phyloP scores from a whole-genome alignment of 805 yeast species.

The Kluyveromyces nonfermentans region DNA sequence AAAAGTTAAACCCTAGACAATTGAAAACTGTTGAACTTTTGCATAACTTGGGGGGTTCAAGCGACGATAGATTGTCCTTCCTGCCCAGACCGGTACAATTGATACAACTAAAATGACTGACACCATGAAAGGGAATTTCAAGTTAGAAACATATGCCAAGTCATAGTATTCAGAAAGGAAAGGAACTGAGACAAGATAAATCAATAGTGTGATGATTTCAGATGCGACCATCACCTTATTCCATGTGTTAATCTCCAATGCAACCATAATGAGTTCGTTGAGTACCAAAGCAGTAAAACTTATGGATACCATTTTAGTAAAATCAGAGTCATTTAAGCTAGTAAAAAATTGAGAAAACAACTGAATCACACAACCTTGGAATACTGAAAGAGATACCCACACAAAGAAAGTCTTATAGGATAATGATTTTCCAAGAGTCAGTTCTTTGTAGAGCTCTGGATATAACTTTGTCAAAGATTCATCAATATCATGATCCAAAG shows the following conservation, averaged over 20 bases:
- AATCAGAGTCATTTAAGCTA: constrained; percentile 44
- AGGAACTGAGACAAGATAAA: constrained; percentile 72
- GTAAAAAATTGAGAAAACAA: constrained; percentile 70
- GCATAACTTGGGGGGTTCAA: constrained; percentile 94
- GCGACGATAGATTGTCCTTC: constrained; percentile 62
- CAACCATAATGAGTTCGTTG: constrained; percentile 91
- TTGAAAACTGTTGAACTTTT: constrained; percentile 68
- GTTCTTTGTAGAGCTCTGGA: constrained; percentile 90
- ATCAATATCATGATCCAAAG: constrained; percentile 83
- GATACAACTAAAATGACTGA: constrained; percentile 57
- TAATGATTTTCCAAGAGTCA: constrained; percentile 78
- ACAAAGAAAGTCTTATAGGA: constrained; percentile 82
- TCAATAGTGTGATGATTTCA: constrained; percentile 56
- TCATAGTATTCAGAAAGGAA: constrained; percentile 83
- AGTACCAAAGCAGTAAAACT: constrained; percentile 71
- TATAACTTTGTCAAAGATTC: constrained; percentile 81
- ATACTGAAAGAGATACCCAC: constrained; percentile 85
- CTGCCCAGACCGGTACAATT: constrained; percentile 82
- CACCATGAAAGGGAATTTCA: constrained; percentile 61
- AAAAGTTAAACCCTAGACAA: constrained; percentile 27
- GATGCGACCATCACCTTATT: constrained; percentile 63
- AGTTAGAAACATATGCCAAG: constrained; percentile 46
- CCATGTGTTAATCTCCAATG: constrained; percentile 90
- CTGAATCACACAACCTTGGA: constrained; percentile 84
- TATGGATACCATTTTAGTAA: constrained; percentile 73